phyloP scores from a whole-genome alignment of 2,329 filamentous ascomycete genomes.

The Cladorrhinum sp. region DNA sequence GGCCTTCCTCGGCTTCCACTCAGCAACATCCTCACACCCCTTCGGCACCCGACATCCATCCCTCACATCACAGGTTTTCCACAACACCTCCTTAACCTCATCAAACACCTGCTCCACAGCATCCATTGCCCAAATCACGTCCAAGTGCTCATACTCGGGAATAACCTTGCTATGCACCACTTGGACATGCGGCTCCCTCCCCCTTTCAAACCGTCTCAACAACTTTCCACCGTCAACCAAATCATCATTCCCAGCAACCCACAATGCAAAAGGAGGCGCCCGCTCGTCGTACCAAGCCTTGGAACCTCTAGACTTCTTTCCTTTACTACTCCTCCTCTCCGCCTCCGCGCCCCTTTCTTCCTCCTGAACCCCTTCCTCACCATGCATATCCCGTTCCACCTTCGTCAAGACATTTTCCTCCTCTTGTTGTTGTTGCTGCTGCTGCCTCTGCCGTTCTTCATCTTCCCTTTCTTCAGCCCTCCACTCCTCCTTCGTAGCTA shows the following conservation, averaged over 20 bases:
- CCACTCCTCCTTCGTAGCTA: conserved; percentile 71
- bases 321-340: conserved; percentile 35
- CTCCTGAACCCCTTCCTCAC: conserved; percentile 17
- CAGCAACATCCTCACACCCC: conserved; percentile 54
- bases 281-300: conserved; percentile 79
- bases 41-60: conserved; percentile 60
- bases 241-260: conserved; percentile 79
- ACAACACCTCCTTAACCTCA: conserved; percentile 78
- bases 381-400: conserved; percentile 34
- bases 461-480: conserved; percentile 61
- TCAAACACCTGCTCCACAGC: conserved; percentile 76
- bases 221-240: conserved; percentile 79
- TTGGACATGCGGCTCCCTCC: conserved; percentile 75
- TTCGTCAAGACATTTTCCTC: conserved; percentile 30
- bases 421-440: conserved; percentile 25
- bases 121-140: conserved; percentile 94
- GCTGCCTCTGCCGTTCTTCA: conserved; percentile 35
- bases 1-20: conserved; percentile 35
- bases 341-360: conserved; percentile 32
- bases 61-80: conserved; percentile 66
- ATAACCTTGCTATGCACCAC: conserved; percentile 82
- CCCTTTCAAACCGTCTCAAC: conserved; percentile 69
- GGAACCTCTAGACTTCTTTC: conserved; percentile 45
- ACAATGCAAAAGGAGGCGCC: conserved; percentile 80
- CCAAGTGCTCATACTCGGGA: conserved; percentile 86